Base-by-base conservation (phyloP, 768 basidiomycete species). In the Suillus hirtellus region DNA sequence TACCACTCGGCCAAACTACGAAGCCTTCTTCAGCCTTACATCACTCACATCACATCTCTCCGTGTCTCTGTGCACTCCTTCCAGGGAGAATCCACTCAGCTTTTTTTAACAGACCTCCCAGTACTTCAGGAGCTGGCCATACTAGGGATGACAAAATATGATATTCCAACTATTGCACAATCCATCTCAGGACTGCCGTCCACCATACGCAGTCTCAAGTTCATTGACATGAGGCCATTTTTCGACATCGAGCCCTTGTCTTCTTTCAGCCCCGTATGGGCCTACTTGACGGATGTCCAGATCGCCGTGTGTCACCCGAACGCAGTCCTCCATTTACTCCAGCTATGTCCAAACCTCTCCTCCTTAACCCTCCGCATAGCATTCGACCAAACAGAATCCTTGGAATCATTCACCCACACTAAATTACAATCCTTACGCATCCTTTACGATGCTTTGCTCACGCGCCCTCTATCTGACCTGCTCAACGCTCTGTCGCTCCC, bases 61-160 rank as follows among this genome's bases (percentile, higher is more conserved):
- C 27, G 8, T 4, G 8, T 52, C 17, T 17, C 27, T 17, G 9
- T 19, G 1, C 27, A 3, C 34, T 17, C 17, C 27, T 52, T 34
- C 17, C 50, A 31, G 50, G 50, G 15, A 17, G 27, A 10, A 10
- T 31, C 9, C 15, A 8, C 52, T 6, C 2, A n/a, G 11, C 4
- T 53, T 53, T 12, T 37, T 19, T 0, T 34, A n/a, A n/a, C 31
- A 49, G 65, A 73, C 7, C 15, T 66, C 0, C 67, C 64, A 34
- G 49, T 66, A 35, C 64, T 70, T 27, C 58, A 73, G 40, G 60
- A 71, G 21, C 63, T 71, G 44, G 59, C 72, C 19, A 44, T 71
- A 31, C 15, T 52, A 52, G 50, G 50, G 4, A 52, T 52, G 27
- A 10, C 15, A 10, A 2, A 2, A 31, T 9, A 7, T 31, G 27